Base-by-base conservation (phyloP, 2,329 filamentous ascomycete species). In the Monosporascus sp. region DNA sequence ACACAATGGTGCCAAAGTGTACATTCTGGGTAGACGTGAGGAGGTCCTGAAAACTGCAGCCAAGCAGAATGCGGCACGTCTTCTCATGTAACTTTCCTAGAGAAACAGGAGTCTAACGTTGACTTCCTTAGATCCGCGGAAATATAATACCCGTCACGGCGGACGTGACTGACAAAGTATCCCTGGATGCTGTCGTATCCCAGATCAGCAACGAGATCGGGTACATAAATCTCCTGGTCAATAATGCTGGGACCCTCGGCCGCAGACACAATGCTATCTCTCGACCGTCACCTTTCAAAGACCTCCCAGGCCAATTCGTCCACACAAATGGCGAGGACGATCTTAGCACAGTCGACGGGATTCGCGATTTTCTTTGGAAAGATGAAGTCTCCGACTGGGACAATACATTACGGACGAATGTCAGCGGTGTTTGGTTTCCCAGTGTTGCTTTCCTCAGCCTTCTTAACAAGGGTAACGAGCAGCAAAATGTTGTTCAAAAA, bases 1-100 rank as follows among this genome's bases (percentile, higher is more conserved):
- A 28, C 43, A 51, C 49, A 61, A 61, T 28, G 58, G 59, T 46
- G 58, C 58, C 20, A 60, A 53, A 22, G 59, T 61, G 28, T 61
- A 61, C 50, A 61, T 61, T 37, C 22, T 53, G 18, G 59, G 59
- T 11, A 50, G 59, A n/a, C 49, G 59, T 15, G 37, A 54, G 43
- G 58, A 55, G 37, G 45, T 58, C 7, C 41, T 60, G 28, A 50
- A 58, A 38, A 51, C n/a, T 43, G 51, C 55, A 28, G 55, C 55
- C 17, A 43, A 53, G 51, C 41, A 50, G 51, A 50, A 55, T 41
- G 50, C 50, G 11, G 50, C 52, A 45, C 11, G 53, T 47, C 20
- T 28, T 28, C 38, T 41, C n/a, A 24, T 45, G 9, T 31, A 11
- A 8, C 37, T 28, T 24, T 24, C 22, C 22, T 35, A 20, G 31